These are phyloP conservation scores for Articulospora tetracladia DNA, from an alignment of 495 filamentous ascomycete genomes.

Conservation along the genomic window DNA sequence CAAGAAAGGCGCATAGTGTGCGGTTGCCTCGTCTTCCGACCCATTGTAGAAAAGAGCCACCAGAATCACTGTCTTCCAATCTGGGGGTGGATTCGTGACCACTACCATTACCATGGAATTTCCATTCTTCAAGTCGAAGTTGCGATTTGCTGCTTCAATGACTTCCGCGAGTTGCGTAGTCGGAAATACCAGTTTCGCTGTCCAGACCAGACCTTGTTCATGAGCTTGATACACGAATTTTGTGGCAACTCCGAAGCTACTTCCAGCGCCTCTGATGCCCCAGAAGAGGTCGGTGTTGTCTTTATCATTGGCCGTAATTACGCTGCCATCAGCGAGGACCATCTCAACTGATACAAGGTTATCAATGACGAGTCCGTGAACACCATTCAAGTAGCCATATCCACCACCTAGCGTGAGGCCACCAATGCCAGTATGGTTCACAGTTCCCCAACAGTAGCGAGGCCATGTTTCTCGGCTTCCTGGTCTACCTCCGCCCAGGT, in stretches of 20 bases:
- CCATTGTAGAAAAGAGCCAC: conserved; percentile 48
- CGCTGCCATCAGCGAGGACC: conserved; percentile 39
- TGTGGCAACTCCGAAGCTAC: conserved; percentile 60
- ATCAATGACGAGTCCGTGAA: conserved; percentile 63
- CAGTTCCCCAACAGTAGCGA: conserved; percentile 59
- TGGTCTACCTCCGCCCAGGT: conserved; percentile 54
- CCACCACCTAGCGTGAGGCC: conserved; percentile 57
- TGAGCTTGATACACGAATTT: conserved; percentile 48
- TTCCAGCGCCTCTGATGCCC: conserved; percentile 57
- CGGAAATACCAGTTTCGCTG: conserved; percentile 41
- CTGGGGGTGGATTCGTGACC: conserved; percentile 30
- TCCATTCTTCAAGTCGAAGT: conserved; percentile 33
- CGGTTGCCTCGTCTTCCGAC: conserved; percentile 34
- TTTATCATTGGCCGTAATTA: conserved; percentile 3
- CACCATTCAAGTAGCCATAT: conserved; percentile 43
- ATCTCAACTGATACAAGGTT: conserved; percentile 54
- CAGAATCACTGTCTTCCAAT: conserved; percentile 13
- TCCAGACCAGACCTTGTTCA: conserved; percentile 36
- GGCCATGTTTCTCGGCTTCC: conserved; percentile 39
- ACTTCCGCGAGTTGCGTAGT: conserved; percentile 36
- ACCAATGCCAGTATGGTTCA: conserved; percentile 48
- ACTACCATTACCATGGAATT: conserved; percentile 30
- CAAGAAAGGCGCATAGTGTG: conserved; percentile 37
- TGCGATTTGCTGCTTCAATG: conserved; percentile 36
- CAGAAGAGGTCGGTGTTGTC: conserved; percentile 25